Conservation (phyloP, 768 basidiomycete species). For the Phanerochaete carnosa region DNA sequence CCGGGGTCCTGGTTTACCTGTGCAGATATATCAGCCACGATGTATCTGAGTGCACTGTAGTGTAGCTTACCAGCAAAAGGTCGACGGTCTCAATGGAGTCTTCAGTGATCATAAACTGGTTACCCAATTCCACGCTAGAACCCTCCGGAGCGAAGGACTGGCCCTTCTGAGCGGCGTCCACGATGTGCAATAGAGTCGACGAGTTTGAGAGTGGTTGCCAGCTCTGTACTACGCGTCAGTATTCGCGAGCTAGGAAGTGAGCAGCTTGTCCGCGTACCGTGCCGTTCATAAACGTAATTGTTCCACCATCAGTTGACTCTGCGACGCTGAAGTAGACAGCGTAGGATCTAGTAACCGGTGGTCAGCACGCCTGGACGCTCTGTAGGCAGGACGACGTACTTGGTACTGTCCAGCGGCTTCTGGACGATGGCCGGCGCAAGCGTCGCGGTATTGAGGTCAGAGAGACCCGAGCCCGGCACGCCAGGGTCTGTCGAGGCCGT, state of each 20-base stretch:
- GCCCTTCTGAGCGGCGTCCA: slow-evolving; percentile 9
- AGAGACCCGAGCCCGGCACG: background rate
- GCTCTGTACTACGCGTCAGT: slow-evolving; percentile 10
- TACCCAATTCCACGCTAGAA: slow-evolving; percentile 12
- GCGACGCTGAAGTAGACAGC: background rate
- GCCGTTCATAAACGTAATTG: slow-evolving; percentile 26
- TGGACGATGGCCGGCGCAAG: slow-evolving; percentile 6
- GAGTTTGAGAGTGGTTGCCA: slow-evolving; percentile 22
- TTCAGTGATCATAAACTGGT: slow-evolving; percentile 23
- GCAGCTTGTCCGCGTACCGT: slow-evolving; percentile 15
- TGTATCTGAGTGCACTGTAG: background rate
- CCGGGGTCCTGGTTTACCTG: slow-evolving; percentile 26
- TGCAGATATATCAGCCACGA: background rate
- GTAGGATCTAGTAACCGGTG: slow-evolving; percentile 15
- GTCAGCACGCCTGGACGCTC: slow-evolving; percentile 20
- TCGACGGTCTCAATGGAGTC: slow-evolving; percentile 21
- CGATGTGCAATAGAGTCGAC: slow-evolving; percentile 17
- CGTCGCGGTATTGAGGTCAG: slow-evolving; percentile 4
- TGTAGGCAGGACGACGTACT: slow-evolving; percentile 6
- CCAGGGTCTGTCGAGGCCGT: slow-evolving; percentile 7
- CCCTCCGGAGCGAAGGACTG: slow-evolving; percentile 12
- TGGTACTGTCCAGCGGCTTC: background rate
- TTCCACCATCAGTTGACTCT: background rate
- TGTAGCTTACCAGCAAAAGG: slow-evolving; percentile 18
- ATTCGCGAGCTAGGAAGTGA: too few relatives aligned